Evolutionary conservation across 1,139 yeast genomes (phyloP).

Genomic region (Schizosaccharomyces versatilis): DNA sequence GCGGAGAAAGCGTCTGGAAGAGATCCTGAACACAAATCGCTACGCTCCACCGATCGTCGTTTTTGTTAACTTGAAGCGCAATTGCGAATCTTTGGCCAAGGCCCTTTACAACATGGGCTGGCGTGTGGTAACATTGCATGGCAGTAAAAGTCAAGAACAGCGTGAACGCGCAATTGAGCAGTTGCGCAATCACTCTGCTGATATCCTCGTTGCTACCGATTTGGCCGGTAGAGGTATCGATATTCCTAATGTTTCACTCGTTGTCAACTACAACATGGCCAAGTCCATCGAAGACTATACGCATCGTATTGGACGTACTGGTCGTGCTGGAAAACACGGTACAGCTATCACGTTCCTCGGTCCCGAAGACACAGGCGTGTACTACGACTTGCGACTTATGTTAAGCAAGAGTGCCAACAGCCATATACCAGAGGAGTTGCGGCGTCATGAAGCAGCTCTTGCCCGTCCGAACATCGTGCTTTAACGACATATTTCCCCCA

Average conservation of each 20-base stretch:
- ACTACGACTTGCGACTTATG: constrained; percentile 31
- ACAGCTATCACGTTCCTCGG: constrained; percentile 48
- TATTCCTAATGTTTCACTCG: constrained; percentile 63
- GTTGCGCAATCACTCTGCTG: constrained; percentile 38
- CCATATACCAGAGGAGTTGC: constrained; percentile 32
- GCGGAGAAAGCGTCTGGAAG: constrained; percentile 20
- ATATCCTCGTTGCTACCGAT: constrained; percentile 70
- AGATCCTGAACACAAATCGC: constrained; percentile 18
- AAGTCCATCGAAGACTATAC: constrained; percentile 59
- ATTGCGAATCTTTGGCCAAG: constrained; percentile 43
- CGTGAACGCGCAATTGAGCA: constrained; percentile 57
- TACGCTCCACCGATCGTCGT: constrained; percentile 44
- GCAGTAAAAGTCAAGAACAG: constrained; percentile 68
- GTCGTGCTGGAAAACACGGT: constrained; percentile 75
- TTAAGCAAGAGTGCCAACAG: constrained; percentile 28
- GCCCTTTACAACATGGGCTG: constrained; percentile 28
- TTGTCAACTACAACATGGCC: constrained; percentile 70
- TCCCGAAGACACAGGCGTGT: constrained; percentile 34
- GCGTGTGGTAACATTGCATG: constrained; percentile 49
- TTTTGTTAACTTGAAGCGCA: constrained; percentile 55
- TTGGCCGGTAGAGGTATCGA: constrained; percentile 95
- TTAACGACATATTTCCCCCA: no score
- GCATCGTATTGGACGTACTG: constrained; percentile 90
- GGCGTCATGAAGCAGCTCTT: constrained; percentile 16
- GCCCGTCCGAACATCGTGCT: neutral